Evolutionary conservation across 495 filamentous ascomycete species (phyloP), one percentile per base, ranked within the genome.

Genomic region (Cercophora scortea): DNA sequence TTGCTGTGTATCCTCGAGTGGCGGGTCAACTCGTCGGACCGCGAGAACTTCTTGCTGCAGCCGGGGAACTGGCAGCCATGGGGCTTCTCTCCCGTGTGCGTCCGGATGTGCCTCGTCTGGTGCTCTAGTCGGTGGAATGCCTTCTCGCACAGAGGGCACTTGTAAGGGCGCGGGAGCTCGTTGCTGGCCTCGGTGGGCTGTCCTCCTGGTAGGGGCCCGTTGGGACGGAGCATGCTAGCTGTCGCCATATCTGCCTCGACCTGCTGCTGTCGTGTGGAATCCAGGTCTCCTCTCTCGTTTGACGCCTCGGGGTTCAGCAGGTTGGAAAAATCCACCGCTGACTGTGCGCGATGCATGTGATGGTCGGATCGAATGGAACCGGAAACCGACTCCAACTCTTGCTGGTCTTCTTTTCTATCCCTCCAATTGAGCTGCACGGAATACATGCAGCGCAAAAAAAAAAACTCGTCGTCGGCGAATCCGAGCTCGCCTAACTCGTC

Each of bases 1-100:
- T 98, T 98, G 78, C 85, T 96, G 80, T 98, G 93, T 76, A 98
- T 98, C 66, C 93, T 80, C 66, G 93, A 96, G 72, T 98, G 93
- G 44, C 93, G 82, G 41, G 93, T 98, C 51, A 98, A 78, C 72
- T 98, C 93, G 61, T 98, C 93, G 16, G 94, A 97, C 19, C 93
- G 83, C 60, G 88, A 94, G 80, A 98, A 98, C 52, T 90, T 87
- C 72, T 98, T 98, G 47, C 89, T 93, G 81, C 93, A 98, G 48
- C 90, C 92, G 4, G 88, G 89, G 62, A 88, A 96, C 60, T 86
- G 82, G 80, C 93, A 98, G 40, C 85, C 90, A 62, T 98, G 93
- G 15, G 93, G 93, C 76, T 97, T 98, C 74, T 98, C 93, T 53
- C 93, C 94, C 2, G 93, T 98, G 67, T 98, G 93, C 8, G 94